phyloP scores from a whole-genome alignment of 2,329 filamentous ascomycete genomes.

The Diplodia scrobiculata region DNA sequence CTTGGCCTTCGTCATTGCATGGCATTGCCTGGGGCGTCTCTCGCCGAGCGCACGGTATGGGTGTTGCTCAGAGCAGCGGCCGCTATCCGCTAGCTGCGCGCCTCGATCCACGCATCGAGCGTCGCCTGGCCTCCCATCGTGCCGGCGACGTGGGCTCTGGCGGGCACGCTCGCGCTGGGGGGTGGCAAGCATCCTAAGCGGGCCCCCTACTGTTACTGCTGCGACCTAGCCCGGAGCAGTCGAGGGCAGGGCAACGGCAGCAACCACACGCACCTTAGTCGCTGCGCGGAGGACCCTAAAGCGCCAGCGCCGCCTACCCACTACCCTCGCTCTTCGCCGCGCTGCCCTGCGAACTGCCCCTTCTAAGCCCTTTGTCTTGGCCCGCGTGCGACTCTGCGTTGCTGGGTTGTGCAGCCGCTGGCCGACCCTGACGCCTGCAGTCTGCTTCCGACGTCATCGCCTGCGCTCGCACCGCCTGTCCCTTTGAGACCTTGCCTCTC shows the following conservation, averaged over 20 bases:
- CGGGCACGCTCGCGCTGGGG: conserved; percentile 1
- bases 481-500: conserved; percentile 27
- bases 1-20: conserved; percentile 20
- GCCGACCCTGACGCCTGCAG: conserved; percentile 14
- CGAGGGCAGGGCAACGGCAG: conserved; percentile 22
- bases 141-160: conserved; percentile 16
- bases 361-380: conserved; percentile 14
- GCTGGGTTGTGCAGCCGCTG: conserved; percentile 11
- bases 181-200: conserved; percentile 12
- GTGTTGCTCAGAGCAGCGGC: conserved; percentile 7
- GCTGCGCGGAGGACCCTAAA: conserved; percentile 4
- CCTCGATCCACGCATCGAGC: conserved; percentile 27
- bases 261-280: conserved; percentile 19
- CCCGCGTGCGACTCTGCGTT: background rate
- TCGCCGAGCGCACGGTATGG: conserved; percentile 7
- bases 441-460: conserved; percentile 15
- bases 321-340: background rate
- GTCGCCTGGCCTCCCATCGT: conserved; percentile 21
- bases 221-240: conserved; percentile 1
- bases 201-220: background rate
- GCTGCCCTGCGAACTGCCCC: conserved; percentile 20
- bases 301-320: conserved; percentile 16
- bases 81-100: conserved; percentile 24
- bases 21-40: background rate
- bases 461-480: conserved; percentile 3